These are phyloP conservation scores for Fraxinus baroniana DNA, from an alignment of 305 asterid genomes.

Conservation along the genomic window DNA sequence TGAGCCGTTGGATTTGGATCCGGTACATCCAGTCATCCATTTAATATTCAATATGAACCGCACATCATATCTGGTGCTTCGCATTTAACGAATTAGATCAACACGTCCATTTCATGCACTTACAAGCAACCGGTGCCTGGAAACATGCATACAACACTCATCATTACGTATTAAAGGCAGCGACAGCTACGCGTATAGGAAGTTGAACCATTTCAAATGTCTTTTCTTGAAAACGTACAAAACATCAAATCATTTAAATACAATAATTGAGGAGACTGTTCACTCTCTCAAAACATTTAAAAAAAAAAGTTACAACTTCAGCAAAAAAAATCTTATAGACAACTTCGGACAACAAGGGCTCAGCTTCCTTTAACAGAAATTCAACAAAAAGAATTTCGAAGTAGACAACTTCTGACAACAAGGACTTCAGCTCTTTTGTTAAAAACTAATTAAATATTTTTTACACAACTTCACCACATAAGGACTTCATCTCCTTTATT, in stretches of 20 bases:
- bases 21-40: neutral
- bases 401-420: neutral
- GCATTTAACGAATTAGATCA: neutral
- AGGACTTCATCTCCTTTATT: neutral
- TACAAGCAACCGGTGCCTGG: neutral
- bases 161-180: neutral
- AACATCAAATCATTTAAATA: neutral
- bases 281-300: neutral
- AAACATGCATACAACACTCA: neutral
- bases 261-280: neutral
- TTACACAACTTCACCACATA: neutral
- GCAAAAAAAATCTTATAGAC: too few species aligned
- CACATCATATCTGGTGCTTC: neutral
- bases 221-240: neutral
- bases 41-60: neutral
- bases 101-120: neutral
- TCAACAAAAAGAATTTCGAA: neutral
- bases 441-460: too few species aligned
- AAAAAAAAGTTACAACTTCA: neutral
- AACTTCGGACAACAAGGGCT: neutral
- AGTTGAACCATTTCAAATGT: neutral
- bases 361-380: neutral
- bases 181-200: neutral
- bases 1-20: neutral
- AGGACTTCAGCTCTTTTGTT: neutral